A percentile compares a stretch with the other conserved stretches of the same genome.
These are phyloP conservation scores for Geotrichum fermentans DNA, from an alignment of 1,139 yeast genomes.

Conservation along the genomic window DNA sequence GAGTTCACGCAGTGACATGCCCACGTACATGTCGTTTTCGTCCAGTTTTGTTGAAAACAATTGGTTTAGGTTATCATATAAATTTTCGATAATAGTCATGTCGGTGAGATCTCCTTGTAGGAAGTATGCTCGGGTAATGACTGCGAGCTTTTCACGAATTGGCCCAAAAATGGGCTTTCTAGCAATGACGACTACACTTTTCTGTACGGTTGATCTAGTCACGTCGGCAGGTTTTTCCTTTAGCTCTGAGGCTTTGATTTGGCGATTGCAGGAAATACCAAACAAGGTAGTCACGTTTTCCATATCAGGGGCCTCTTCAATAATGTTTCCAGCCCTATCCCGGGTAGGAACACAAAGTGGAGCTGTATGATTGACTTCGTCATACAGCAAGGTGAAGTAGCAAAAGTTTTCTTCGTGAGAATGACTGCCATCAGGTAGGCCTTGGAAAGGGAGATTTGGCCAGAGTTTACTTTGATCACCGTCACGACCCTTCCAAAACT, in stretches of 20 bases:
- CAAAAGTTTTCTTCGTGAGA: slow-evolving; percentile 88
- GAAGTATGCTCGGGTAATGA: slow-evolving; percentile 82
- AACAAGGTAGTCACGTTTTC: slow-evolving; percentile 67
- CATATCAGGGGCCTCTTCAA: slow-evolving; percentile 34
- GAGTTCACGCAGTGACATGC: slow-evolving; percentile 65
- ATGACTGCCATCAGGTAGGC: slow-evolving; percentile 94
- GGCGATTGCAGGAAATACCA: slow-evolving; percentile 92
- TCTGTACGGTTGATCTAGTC: slow-evolving; percentile 86
- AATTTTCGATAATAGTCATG: slow-evolving; percentile 57
- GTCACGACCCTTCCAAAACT: slow-evolving; percentile 78
- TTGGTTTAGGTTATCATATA: slow-evolving; percentile 66
- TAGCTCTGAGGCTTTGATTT: slow-evolving; percentile 62
- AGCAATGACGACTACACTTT: slow-evolving; percentile 82
- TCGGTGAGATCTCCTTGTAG: slow-evolving; percentile 74
- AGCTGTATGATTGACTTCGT: slow-evolving; percentile 50
- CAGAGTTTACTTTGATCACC: slow-evolving; percentile 52
- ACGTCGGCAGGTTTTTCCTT: slow-evolving; percentile 57
- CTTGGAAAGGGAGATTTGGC: slow-evolving; percentile 91
- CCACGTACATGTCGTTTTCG: slow-evolving; percentile 64
- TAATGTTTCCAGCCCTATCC: slow-evolving; percentile 34
- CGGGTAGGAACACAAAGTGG: slow-evolving; percentile 43
- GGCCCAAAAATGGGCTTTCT: slow-evolving; percentile 81
- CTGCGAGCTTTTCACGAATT: slow-evolving; percentile 81
- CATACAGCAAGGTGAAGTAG: slow-evolving; percentile 77
- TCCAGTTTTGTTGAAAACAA: slow-evolving; percentile 40